Base-by-base conservation (phyloP, 495 filamentous ascomycete genomes). In the Cercophora sp. region DNA sequence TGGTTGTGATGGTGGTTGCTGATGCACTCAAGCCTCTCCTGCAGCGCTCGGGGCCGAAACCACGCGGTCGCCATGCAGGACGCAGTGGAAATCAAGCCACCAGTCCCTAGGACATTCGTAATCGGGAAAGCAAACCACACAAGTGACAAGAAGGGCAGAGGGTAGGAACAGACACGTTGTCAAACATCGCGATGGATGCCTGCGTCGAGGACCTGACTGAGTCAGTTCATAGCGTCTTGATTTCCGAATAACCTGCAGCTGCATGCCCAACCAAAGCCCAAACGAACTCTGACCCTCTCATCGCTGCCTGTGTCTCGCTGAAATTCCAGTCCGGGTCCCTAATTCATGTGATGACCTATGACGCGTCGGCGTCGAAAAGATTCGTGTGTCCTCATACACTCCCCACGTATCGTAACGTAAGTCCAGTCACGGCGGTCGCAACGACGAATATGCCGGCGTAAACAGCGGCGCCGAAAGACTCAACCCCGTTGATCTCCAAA, bases 381-480 rank as follows among this genome's bases (percentile, higher is more conserved):
- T 46, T 35, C 18, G 20, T 10, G 19, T 26, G 11, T 34, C 4
- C 31, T 55, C 43, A 64, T 0, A 58, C 54, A n/a, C 56, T 51
- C 20, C 65, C 65, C 11, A 70, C 63, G 34, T 62, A 66, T 23
- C 70, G 69, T 39, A 86, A 80, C 40, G 69, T 74, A 11, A 75
- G 57, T 1, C 86, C 85, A 3, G 81, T 80, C 29, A 82, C 58
- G 50, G 78, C 55, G 0, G 79, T 77, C 1, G 85, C 84, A 11
- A 78, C 50, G 35, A 79, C 79, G 88, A 88, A 96, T 11, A 91
- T 70, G 10, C 70, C 70, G 2, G 86, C 83, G 75, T 86, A 96
- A 0, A 77, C 83, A 9, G 68, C 70, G 0, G 88, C 85, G 22
- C 90, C 90, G 5, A 71, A 63, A 1, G 80, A 57, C 56, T 88